Evolutionary conservation across 148 eudicot species (phyloP).

Genomic region (Vaccinium darrowii): DNA sequence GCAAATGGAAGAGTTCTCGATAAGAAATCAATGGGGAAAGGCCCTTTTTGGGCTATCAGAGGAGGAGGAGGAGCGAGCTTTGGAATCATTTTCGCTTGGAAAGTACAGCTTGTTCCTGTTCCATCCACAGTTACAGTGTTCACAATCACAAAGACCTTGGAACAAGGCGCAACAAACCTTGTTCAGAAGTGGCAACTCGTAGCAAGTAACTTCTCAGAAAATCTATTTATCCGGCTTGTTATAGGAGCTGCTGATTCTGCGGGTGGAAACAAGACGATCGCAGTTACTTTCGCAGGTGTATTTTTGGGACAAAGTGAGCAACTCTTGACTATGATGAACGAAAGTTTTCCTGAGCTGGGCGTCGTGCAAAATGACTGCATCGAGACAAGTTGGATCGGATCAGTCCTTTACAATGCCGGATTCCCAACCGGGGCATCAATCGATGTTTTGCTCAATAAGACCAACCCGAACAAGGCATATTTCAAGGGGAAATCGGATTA

Average conservation of each 20-base stretch:
- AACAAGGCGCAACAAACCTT: conserved; percentile 6
- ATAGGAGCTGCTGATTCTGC: not conserved
- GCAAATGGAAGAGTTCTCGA: conserved; percentile 30
- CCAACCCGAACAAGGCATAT: conserved; percentile 29
- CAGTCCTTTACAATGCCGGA: conserved; percentile 22
- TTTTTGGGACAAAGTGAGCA: conserved; percentile 29
- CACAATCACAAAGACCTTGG: not conserved
- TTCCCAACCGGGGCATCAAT: conserved; percentile 25
- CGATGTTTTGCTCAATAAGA: conserved; percentile 20
- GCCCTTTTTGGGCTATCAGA: too few species aligned
- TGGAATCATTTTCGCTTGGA: conserved; percentile 42
- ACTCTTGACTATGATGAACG: conserved; percentile 25
- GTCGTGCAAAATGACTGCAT: conserved; percentile 23
- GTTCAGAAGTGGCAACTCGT: conserved; percentile 5
- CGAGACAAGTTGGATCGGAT: conserved; percentile 40
- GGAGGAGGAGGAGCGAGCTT: conserved; percentile 42
- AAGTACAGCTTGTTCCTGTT: conserved; percentile 2
- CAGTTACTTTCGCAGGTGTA: conserved; percentile 23
- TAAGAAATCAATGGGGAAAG: not conserved
- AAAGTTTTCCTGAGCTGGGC: conserved; percentile 39
- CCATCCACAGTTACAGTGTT: conserved; percentile 14
- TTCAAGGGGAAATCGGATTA: conserved; percentile 4
- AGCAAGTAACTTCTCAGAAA: not conserved
- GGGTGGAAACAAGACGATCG: conserved; percentile 7
- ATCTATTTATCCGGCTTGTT: not conserved